phyloP scores from a whole-genome alignment of 1,284 basidiomycete genomes.

The Phellinidium pouzarii region DNA sequence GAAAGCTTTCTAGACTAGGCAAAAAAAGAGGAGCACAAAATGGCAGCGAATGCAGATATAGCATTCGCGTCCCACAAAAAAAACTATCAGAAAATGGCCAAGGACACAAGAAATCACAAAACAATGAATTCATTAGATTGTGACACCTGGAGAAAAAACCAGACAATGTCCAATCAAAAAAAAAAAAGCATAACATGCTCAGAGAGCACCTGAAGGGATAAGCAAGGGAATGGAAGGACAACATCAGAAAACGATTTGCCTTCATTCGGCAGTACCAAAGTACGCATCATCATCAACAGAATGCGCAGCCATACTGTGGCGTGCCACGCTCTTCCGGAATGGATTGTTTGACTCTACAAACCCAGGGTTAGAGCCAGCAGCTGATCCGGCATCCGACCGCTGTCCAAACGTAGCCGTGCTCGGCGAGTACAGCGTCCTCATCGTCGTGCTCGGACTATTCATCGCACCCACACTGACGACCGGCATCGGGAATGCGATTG shows the following conservation, averaged over 20 bases:
- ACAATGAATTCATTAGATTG: not conserved
- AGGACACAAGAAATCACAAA: not conserved
- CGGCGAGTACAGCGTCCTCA: slow-evolving; percentile 33
- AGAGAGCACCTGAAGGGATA: too few relatives aligned
- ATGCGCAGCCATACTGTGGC: slow-evolving; percentile 24
- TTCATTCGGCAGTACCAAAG: slow-evolving; percentile 12
- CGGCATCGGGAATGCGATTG: slow-evolving; percentile 15
- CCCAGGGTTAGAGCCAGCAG: not conserved
- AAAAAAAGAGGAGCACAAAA: not conserved
- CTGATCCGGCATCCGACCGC: slow-evolving; percentile 6
- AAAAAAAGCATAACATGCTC: not conserved
- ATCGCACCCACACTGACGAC: slow-evolving; percentile 21
- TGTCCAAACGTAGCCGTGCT: slow-evolving; percentile 18
- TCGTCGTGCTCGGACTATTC: slow-evolving; percentile 28
- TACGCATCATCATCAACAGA: slow-evolving; percentile 30
- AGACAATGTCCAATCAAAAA: not conserved
- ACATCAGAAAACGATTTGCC: not conserved
- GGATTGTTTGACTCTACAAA: slow-evolving; percentile 21
- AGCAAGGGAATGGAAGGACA: too few relatives aligned
- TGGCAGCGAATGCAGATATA: not conserved
- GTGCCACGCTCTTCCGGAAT: slow-evolving; percentile 30
- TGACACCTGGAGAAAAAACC: not conserved
- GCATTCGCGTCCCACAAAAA: not conserved
- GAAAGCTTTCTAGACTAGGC: not conserved
- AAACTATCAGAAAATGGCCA: not conserved